A percentile compares a stretch with the other conserved stretches of the same genome.
Evolutionary conservation across 805 yeast species (phyloP).

Genomic region (Suhomyces faveliae): DNA sequence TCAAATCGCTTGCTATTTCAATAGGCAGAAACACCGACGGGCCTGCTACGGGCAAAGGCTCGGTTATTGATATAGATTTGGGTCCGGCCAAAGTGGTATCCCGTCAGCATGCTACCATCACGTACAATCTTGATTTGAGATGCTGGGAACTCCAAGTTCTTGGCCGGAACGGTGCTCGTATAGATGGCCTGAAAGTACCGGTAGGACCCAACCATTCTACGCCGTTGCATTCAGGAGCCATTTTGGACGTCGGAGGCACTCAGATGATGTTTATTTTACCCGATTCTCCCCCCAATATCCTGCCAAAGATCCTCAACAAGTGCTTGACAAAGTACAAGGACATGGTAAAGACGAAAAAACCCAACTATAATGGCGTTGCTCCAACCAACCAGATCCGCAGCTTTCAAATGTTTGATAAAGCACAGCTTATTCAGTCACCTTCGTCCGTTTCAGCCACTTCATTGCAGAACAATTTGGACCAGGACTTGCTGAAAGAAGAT

Average conservation of each 20-base stretch:
- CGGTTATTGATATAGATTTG: conserved; percentile 71
- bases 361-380: conserved; percentile 2
- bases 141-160: conserved; percentile 81
- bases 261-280: conserved; percentile 99
- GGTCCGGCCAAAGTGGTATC: conserved; percentile 98
- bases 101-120: conserved; percentile 82
- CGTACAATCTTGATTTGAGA: conserved; percentile 69
- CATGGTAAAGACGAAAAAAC: conserved; percentile 19
- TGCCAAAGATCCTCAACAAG: conserved; percentile 44
- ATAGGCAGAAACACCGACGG: conserved; percentile 82
- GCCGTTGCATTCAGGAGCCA: conserved; percentile 78
- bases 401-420: conserved; percentile 55
- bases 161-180: conserved; percentile 93
- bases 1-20: conserved; percentile 67
- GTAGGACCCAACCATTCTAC: conserved; percentile 51
- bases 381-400: conserved; percentile 32
- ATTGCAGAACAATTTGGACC: conserved; percentile 46
- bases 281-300: conserved; percentile 73
- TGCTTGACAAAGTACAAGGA: conserved; percentile 35
- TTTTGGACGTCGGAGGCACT: conserved; percentile 92
- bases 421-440: conserved; percentile 37
- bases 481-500: conserved; percentile 83
- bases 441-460: conserved; percentile 39
- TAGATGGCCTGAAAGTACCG: conserved; percentile 65
- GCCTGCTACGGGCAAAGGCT: conserved; percentile 3